Base-by-base conservation (phyloP, 2,329 filamentous ascomycete genomes). In the Onygena corvina region DNA sequence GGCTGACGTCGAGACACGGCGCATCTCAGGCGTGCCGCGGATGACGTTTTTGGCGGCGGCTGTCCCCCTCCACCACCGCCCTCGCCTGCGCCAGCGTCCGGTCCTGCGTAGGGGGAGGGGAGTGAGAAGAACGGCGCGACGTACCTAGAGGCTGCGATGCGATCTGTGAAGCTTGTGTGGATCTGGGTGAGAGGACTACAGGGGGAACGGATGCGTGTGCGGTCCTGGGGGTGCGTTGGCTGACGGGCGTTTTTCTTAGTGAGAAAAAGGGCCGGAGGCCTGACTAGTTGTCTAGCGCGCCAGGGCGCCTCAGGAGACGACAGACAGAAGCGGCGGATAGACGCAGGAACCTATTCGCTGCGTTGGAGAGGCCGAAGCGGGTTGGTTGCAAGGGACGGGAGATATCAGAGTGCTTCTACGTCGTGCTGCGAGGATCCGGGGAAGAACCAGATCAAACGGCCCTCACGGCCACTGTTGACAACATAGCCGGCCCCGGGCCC, bases 1-100 rank as follows among this genome's bases (percentile, higher is more conserved):
- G 38, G 21, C 5, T 42, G 38, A n/a, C n/a, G 18, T 42, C 38
- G 21, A 42, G 38, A 25, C 29, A 25, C 38, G 18, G 38, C 38
- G 38, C 38, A 42, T 42, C n/a, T n/a, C n/a, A 42, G 38, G 38
- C 38, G 38, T 42, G 38, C 38, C 38, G 38, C 38, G 27, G 14
- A 42, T 42, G 38, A 42, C 38, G 38, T 42, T 42, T n/a, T 25
- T 23, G 21, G 38, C 38, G 27, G 27, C 27, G 27, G 21, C n/a
- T 4, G 3, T 11, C 29, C 29, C 29, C 38, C 38, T 42, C 38
- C 38, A 42, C n/a, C 38, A 12, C 21, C 21, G 21, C 21, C 36
- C 27, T 25, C 21, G 9, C 35, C 35, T 12, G 35, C 18, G 6
- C 35, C 29, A 29, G 27, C n/a, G n/a, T 29, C 4, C 27, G 11